Conservation (phyloP, 176 grass and related monocot genomes). For the Rhynchospora pubera region DNA sequence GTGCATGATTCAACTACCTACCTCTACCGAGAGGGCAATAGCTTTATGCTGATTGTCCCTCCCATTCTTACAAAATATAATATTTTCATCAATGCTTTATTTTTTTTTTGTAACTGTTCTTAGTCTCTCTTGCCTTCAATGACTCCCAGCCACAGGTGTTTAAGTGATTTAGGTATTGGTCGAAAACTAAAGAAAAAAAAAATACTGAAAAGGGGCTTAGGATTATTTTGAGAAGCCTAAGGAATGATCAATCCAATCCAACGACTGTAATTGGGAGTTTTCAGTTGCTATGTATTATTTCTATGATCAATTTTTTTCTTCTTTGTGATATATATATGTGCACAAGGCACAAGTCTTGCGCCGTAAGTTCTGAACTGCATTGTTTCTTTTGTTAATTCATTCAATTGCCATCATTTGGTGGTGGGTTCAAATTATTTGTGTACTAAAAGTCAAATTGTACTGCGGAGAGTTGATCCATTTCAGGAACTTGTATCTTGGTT, state of each 20-base stretch:
- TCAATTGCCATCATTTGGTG: neutral
- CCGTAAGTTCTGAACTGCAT: neutral
- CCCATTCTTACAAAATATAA: constrained; percentile 16
- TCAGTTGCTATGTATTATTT: neutral
- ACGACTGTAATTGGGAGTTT: constrained; percentile 7
- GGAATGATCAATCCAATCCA: constrained; percentile 9
- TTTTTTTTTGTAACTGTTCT: neutral
- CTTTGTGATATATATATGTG: constrained; percentile 1
- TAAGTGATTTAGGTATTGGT: neutral
- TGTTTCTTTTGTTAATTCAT: neutral
- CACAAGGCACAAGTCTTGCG: constrained; percentile 12
- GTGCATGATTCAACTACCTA: constrained; percentile 56
- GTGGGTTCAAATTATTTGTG: neutral
- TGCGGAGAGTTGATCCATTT: neutral
- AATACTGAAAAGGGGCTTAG: neutral
- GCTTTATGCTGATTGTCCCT: constrained; percentile 41
- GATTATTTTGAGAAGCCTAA: neutral
- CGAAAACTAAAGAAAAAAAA: neutral
- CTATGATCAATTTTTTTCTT: neutral
- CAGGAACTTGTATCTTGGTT: neutral
- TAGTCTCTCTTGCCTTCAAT: neutral
- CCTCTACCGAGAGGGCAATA: constrained; percentile 36
- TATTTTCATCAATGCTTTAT: neutral
- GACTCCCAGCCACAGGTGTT: constrained; percentile 7
- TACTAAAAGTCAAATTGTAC: neutral